Evolutionary conservation across 2,329 filamentous ascomycete genomes (phyloP).

Genomic region (Pochonia chlamydosporia): DNA sequence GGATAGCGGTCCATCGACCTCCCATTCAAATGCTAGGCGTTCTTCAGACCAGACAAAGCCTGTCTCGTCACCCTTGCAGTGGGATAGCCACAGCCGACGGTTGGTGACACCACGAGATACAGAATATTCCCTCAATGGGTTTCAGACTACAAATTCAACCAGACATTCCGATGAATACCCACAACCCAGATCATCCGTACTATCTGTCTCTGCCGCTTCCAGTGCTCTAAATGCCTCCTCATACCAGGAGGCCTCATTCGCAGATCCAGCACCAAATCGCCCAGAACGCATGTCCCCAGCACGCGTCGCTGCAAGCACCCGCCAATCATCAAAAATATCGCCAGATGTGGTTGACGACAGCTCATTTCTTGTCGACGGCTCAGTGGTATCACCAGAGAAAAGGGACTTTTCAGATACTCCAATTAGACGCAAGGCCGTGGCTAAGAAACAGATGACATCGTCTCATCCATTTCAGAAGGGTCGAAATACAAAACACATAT

Average conservation of each 20-base stretch:
- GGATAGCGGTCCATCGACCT: constrained; percentile 15
- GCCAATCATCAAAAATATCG: constrained; percentile 4
- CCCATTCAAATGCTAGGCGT: constrained; percentile 16
- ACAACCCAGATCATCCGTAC: constrained; percentile 33
- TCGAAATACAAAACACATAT: neutral
- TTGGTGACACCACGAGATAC: constrained; percentile 36
- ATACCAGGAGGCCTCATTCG: constrained; percentile 16
- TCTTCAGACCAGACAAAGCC: constrained; percentile 28
- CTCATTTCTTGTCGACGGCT: constrained; percentile 15
- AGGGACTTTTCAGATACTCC: constrained; percentile 11
- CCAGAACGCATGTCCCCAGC: constrained; percentile 11
- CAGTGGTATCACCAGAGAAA: constrained; percentile 14
- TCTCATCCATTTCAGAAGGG: constrained; percentile 3
- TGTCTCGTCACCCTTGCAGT: constrained; percentile 32
- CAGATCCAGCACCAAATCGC: constrained; percentile 13
- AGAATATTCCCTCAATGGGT: constrained; percentile 19
- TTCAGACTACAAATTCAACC: constrained; percentile 21
- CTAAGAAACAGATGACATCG: constrained; percentile 6
- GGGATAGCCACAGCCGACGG: constrained; percentile 51
- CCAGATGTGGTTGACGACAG: constrained; percentile 4
- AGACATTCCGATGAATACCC: constrained; percentile 36
- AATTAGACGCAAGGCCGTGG: constrained; percentile 12
- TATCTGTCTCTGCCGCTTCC: constrained; percentile 51
- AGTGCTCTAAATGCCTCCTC: constrained; percentile 41
- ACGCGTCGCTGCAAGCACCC: constrained; percentile 2